A percentile compares a stretch with the other conserved stretches of the same genome.
These are phyloP conservation scores for Orbilia brochopaga DNA, from an alignment of 2,329 filamentous ascomycete species.

Conservation along the genomic window DNA sequence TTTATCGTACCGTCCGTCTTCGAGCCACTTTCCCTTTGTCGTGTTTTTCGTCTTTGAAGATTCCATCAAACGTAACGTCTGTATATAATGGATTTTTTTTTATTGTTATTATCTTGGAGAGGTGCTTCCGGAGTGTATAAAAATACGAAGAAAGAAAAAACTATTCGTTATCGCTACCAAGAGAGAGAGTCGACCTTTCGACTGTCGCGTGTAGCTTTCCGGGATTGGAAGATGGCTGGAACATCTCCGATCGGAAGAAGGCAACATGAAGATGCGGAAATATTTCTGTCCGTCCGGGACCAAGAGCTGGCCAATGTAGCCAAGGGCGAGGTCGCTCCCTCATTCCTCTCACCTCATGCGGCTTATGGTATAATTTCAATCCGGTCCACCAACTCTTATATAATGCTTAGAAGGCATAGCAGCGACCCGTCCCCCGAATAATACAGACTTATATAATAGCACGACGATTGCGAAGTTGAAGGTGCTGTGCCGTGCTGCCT, in stretches of 20 bases:
- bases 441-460: not conserved
- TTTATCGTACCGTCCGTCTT: constrained; percentile 5
- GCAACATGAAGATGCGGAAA: too few relatives aligned
- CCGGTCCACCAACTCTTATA: too few relatives aligned
- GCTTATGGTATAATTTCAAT: too few relatives aligned
- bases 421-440: too few relatives aligned
- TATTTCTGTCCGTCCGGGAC: too few relatives aligned
- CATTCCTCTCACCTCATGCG: too few relatives aligned
- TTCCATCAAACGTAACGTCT: constrained; percentile 37
- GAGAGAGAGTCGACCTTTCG: too few relatives aligned
- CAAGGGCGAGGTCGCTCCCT: too few relatives aligned
- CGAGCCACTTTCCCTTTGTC: not conserved
- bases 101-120: constrained; percentile 7
- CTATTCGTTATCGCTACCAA: not conserved
- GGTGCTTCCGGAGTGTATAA: constrained; percentile 49
- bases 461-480: not conserved
- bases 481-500: not conserved
- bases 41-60: not conserved
- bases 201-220: constrained; percentile 6
- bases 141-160: constrained; percentile 23
- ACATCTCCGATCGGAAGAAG: not conserved
- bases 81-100: constrained; percentile 35
- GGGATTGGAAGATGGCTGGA: not conserved
- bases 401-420: too few relatives aligned
- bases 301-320: too few relatives aligned